Conservation (phyloP, 2,329 filamentous ascomycete species). For the Acrodontium crateriforme region DNA sequence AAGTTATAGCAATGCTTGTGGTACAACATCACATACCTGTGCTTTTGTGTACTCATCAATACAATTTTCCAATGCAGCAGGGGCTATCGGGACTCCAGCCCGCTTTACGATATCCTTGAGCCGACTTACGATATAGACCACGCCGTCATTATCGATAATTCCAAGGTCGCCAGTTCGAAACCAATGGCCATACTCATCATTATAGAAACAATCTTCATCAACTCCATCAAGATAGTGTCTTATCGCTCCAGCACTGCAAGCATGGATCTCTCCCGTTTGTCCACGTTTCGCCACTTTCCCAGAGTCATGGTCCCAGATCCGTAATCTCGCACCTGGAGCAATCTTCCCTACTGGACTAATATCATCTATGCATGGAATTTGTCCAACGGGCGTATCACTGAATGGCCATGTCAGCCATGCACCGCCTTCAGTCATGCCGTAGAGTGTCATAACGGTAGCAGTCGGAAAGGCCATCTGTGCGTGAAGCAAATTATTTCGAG, state of each 20-base stretch:
- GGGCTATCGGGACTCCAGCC: conserved; percentile 10
- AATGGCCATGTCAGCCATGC: conserved; percentile 9
- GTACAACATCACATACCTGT: not conserved
- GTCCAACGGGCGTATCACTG: conserved; percentile 1
- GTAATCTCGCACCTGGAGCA: conserved; percentile 4
- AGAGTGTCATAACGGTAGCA: conserved; percentile 3
- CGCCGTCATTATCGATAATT: conserved; percentile 7
- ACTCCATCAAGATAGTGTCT: conserved; percentile 10
- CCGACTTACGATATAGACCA: conserved; percentile 13
- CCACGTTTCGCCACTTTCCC: conserved; percentile 3
- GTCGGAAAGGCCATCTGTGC: conserved; percentile 5
- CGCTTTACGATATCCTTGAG: conserved; percentile 14
- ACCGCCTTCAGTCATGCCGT: conserved; percentile 11
- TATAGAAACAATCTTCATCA: conserved; percentile 8
- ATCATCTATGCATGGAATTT: conserved; percentile 7
- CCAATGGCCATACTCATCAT: conserved; percentile 9
- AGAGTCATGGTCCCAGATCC: conserved; percentile 8
- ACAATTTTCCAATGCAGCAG: conserved; percentile 13
- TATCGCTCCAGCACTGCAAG: conserved; percentile 4
- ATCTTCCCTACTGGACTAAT: conserved; percentile 7
- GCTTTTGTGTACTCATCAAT: conserved; percentile 8
- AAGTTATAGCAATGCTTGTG: not conserved
- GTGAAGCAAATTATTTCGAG: conserved; percentile 5
- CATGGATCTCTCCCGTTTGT: conserved; percentile 10
- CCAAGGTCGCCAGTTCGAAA: conserved; percentile 16